phyloP scores from a whole-genome alignment of 169 alveolate species.

The Plasmodium gonderi region DNA sequence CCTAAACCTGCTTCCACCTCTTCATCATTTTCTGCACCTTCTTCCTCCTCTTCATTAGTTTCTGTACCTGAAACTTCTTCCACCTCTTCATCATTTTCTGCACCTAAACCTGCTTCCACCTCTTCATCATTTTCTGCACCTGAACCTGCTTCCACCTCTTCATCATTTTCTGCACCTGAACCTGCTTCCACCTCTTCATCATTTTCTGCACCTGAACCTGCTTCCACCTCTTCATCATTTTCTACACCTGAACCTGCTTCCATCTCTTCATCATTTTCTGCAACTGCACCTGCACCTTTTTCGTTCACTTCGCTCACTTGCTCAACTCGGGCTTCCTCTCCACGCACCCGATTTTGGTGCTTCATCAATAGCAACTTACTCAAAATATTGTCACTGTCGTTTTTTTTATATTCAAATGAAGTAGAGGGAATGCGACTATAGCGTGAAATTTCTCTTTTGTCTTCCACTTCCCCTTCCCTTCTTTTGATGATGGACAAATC shows the following conservation, averaged over 20 bases:
- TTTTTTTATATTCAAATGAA: neutral
- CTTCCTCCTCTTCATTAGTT: neutral
- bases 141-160: neutral
- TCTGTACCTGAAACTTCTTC: neutral
- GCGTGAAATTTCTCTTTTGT: neutral
- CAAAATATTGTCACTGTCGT: slow-evolving; percentile 16
- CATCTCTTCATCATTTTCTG: neutral
- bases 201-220: neutral
- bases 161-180: neutral
- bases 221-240: neutral
- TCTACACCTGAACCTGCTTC: no score
- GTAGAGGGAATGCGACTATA: neutral
- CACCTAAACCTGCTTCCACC: neutral
- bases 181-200: neutral
- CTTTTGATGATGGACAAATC: slow-evolving; percentile 7
- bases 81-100: neutral
- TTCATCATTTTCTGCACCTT: neutral
- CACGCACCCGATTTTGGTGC: slow-evolving; percentile 10
- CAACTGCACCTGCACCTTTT: neutral
- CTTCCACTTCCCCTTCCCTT: neutral
- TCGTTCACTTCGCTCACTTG: neutral
- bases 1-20: neutral
- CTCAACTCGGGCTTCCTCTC: neutral
- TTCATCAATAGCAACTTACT: slow-evolving; percentile 27
- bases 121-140: no score